These are phyloP conservation scores for Wickerhamiella qilinensis DNA, from an alignment of 805 yeast genomes.

Conservation along the genomic window DNA sequence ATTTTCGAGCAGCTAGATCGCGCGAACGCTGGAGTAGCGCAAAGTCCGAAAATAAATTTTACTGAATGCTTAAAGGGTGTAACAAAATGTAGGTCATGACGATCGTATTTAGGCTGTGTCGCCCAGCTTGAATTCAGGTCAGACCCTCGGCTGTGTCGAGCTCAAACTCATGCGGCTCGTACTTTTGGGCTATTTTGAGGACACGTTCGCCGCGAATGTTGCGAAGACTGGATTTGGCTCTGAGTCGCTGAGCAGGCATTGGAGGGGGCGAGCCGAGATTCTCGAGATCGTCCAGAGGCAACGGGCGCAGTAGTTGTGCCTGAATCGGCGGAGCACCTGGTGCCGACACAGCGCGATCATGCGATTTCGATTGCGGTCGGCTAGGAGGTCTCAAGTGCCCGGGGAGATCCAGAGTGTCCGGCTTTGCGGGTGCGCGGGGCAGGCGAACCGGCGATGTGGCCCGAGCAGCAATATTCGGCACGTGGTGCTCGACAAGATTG, in stretches of 20 bases:
- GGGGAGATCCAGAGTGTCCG: not conserved
- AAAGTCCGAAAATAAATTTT: no score
- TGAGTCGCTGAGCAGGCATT: conserved; percentile 1
- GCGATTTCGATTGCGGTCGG: conserved; percentile 24
- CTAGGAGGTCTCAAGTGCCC: not conserved
- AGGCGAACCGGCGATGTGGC: not conserved
- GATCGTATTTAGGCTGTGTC: no score
- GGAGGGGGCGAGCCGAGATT: conserved; percentile 4
- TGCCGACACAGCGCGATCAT: conserved; percentile 10
- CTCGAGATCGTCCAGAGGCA: not conserved
- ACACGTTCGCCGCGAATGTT: conserved; percentile 34
- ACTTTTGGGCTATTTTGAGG: conserved; percentile 43
- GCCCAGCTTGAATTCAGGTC: no score
- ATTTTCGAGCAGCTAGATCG: no score
- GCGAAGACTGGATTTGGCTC: conserved; percentile 4
- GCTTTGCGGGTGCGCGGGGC: not conserved
- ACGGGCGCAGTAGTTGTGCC: not conserved
- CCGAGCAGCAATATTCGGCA: not conserved
- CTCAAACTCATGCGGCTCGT: conserved; percentile 24
- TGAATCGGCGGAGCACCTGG: not conserved
- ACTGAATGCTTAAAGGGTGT: no score
- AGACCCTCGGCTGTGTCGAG: not conserved
- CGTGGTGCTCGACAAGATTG: conserved; percentile 29
- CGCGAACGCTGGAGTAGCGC: no score
- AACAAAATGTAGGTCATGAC: no score